Conservation (phyloP, 768 basidiomycete genomes). For the Pulveroboletus sp. region DNA sequence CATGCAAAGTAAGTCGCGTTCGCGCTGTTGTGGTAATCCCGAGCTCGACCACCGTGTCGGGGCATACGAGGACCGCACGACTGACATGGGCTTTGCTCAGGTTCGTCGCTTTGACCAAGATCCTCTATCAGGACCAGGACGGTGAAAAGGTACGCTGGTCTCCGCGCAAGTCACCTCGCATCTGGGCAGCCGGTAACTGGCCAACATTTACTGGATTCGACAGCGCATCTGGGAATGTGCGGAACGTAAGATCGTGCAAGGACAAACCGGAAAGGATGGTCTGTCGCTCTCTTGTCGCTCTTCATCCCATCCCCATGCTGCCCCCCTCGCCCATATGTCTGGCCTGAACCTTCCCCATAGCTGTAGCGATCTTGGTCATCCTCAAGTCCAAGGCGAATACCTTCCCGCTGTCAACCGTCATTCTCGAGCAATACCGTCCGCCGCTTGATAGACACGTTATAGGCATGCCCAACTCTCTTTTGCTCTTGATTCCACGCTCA, state of each 20-base stretch:
- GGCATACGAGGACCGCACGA: not conserved
- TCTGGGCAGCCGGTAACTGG: not conserved
- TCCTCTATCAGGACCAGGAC: constrained; percentile 73
- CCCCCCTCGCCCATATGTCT: not conserved
- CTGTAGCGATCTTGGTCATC: constrained; percentile 80
- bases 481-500: not conserved
- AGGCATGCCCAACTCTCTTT: constrained; percentile 38
- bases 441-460: constrained; percentile 74
- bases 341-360: constrained; percentile 33
- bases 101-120: constrained; percentile 82
- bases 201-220: not conserved
- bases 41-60: not conserved
- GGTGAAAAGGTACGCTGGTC: constrained; percentile 55
- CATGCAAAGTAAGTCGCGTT: constrained; percentile 52
- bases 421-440: constrained; percentile 91
- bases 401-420: constrained; percentile 72
- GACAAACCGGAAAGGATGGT: constrained; percentile 80
- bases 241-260: constrained; percentile 77
- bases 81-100: constrained; percentile 33
- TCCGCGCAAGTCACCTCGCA: not conserved
- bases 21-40: not conserved
- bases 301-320: not conserved
- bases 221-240: constrained; percentile 90
- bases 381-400: constrained; percentile 68
- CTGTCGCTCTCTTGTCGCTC: constrained; percentile 1